Evolutionary conservation across 164 flowering plant species (phyloP), one percentile per base, ranked within the genome.

Genomic region (grape (Vitis vinifera)): DNA sequence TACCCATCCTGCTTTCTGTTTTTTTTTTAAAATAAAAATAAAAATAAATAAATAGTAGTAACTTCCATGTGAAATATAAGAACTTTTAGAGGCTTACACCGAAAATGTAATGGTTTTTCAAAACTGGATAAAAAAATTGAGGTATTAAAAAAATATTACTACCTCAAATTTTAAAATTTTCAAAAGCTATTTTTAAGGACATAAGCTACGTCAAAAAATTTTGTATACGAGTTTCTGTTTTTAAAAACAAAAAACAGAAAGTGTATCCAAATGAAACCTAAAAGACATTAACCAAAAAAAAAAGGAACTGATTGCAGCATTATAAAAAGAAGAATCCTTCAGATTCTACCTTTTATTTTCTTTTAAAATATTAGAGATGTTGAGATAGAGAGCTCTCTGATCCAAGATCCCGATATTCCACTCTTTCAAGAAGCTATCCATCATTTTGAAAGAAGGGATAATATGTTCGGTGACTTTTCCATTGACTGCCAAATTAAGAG

Each of bases 381-480:
- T 55, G 60, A 89, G 92, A 72, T 85, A 95, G 68, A 95, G 97
- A 29, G 85, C 84, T 68, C 98, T 87, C 76, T 90, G 87, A 65
- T 95, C 97, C 76, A 80, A 72, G 23, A 83, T 70, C 51, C 82
- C 91, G 72, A 95, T 72, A 73, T 88, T 89, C 99, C 99, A 95
- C 77, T 95, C 98, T 76, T 83, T 91, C 74, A 95, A 71, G 75
- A 93, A 91, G 72, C 75, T 86, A 70, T 95, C 99, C 7, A 95
- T 85, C 76, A 80, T 91, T 68, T 85, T 93, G 71, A 91, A 88
- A 58, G 99, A 91, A 68, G 97, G 97, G 11, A 85, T 47, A 11
- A 95, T 77, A 66, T 84, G 82, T 49, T 95, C 99, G 3, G 86
- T 84, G 55, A 90, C 94, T 78, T 90, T 91, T 50, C 94, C 99